Base-by-base conservation (phyloP, 805 yeast species). In the Huiozyma sinensis region DNA sequence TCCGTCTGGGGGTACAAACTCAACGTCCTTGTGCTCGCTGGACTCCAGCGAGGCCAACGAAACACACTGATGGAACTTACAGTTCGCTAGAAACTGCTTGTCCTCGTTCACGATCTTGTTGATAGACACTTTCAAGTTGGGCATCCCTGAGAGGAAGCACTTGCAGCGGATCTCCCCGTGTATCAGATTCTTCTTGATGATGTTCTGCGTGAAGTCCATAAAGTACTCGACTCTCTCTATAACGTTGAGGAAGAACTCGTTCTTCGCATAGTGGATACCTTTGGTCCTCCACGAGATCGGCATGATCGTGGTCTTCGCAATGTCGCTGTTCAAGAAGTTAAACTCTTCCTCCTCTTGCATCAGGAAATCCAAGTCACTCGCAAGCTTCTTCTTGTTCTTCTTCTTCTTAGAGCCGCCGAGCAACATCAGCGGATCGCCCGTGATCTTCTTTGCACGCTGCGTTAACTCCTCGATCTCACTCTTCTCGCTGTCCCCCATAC, bases 1-100 rank as follows among this genome's bases (percentile, higher is more conserved):
- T 0, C 95, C 95, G 67, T 87, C 96, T 0, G 96, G 96, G 11
- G 97, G 96, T 12, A 83, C 76, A 59, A 88, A 89, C 29, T 80
- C 76, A 31, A 89, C 77, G 45, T 77, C 61, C 28, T 48, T 45
- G 24, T 17, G 24, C 4, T 17, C 24, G 6, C 73, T 71, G 12
- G 66, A 60, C 52, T 79, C 81, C 49, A 83, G 73, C 42, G 79
- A 71, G 2, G 81, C 75, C 34, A 86, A 64, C 41, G 83, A 71
- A n/a, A 87, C 94, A 65, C 95, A 87, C 64, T 87, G 95, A 59
- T 86, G 95, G 61, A 86, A 85, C 53, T 81, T 81, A 44, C 86
- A 76, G 52, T 84, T 89, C 47, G 76, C 72, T 67, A 79, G 69
- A 51, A 66, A 65, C 24, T 60, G 61, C 32, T 49, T 49, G 44